Percentiles rank a stretch among this genome's conserved stretches.
These are phyloP conservation scores for Dactylellina drechsleri DNA, from an alignment of 2,329 filamentous ascomycete genomes.

Conservation along the genomic window DNA sequence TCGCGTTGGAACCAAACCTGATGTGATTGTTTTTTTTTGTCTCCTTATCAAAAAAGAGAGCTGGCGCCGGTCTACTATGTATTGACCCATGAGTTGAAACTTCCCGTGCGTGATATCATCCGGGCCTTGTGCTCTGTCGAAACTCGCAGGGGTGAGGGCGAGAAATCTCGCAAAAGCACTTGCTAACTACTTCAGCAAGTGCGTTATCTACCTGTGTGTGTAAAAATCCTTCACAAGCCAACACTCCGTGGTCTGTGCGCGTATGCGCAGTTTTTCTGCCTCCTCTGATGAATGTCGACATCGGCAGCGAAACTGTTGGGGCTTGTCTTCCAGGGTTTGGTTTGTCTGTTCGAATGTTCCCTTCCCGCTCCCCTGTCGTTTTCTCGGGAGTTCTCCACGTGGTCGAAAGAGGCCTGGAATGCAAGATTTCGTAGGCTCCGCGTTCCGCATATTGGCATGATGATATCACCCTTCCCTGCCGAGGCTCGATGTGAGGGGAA, in stretches of 20 bases:
- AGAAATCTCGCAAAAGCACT: not conserved
- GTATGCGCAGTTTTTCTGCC: not conserved
- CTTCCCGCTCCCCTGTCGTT: not conserved
- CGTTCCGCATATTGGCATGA: not conserved
- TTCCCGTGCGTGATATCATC: slow-evolving; percentile 36
- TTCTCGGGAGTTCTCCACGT: slow-evolving; percentile 15
- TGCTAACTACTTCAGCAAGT: not conserved
- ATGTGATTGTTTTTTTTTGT: slow-evolving; percentile 4
- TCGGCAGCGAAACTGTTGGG: slow-evolving; percentile 1
- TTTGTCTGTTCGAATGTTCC: not conserved
- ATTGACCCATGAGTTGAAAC: slow-evolving; percentile 35
- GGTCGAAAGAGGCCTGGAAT: not conserved
- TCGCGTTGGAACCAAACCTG: not conserved
- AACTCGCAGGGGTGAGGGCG: not conserved
- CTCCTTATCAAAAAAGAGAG: slow-evolving; percentile 10
- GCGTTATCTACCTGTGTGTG: not conserved
- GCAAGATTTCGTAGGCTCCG: slow-evolving; percentile 2
- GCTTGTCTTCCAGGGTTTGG: not conserved
- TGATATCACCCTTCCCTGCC: no score
- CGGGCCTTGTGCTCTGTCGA: slow-evolving; percentile 9
- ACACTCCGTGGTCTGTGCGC: not conserved
- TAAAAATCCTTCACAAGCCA: not conserved
- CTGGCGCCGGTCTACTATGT: slow-evolving; percentile 10
- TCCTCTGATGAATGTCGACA: not conserved
- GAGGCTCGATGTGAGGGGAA: no score